Evolutionary conservation across 225 moss, liverwort and hornwort genomes (phyloP), one percentile per base, ranked within the genome.

Genomic region (Physcomitrium patens): DNA sequence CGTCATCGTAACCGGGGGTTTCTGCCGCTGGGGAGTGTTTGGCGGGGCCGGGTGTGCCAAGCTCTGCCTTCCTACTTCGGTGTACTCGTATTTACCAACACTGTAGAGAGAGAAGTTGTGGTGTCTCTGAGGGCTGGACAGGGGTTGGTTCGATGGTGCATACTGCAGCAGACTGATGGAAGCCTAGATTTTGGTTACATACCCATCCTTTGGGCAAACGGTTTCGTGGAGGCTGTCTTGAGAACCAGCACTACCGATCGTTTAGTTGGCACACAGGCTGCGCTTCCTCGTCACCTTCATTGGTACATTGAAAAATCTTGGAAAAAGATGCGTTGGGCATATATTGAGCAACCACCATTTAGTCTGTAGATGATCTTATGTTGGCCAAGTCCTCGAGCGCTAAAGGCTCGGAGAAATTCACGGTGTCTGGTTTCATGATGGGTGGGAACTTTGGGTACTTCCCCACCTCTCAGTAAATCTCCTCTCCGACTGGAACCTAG

Each of bases 101-200:
- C 12, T 72, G 6, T 10, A 37, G 50, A 41, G 62, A 37, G 18
- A 45, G 43, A 23, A 23, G 55, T 22, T 47, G 51, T 20, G 13
- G 47, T 41, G 49, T 26, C 9, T 16, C 59, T 45, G 47, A 45
- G 17, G 57, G 57, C 56, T 50, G 48, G 15, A 15, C 3, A 51
- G 31, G 67, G n/a, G 27, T 41, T 59, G 76, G 53, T 15, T 77
- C 62, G 63, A 75, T 75, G 75, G 46, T 46, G 66, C 57, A 5
- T 57, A 6, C 45, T 47, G 66, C 27, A 19, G 19, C 28, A 9
- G 23, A 13, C 47, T 68, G 56, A 57, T 66, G 75, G 75, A 47
- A 66, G 57, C 66, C 75, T 56, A 75, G 75, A 46, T 75, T 75
- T 56, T 66, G 75, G 75, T 66, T 48, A 65, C 57, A 57, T 15